Percentiles rank a stretch among this genome's conserved stretches.
phyloP scores from a whole-genome alignment of 2,329 filamentous ascomycete species.

The Diaporthe eres region DNA sequence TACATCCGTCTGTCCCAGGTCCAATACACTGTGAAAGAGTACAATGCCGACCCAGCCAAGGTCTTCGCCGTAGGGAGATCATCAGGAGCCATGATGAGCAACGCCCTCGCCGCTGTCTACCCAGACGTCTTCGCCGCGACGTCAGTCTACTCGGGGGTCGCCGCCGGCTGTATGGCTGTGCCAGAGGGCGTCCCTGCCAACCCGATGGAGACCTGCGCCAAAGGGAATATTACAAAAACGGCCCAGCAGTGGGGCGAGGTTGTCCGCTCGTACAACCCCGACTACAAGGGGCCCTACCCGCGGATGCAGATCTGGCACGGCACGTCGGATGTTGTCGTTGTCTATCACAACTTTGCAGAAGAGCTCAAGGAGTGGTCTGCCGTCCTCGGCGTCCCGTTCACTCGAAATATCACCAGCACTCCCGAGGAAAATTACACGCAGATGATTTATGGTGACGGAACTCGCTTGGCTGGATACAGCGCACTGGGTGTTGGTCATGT shows the following conservation, averaged over 20 bases:
- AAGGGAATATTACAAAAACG: constrained; percentile 8
- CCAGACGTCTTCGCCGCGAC: constrained; percentile 50
- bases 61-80: constrained; percentile 63
- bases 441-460: constrained; percentile 19
- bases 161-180: constrained; percentile 45
- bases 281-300: constrained; percentile 61
- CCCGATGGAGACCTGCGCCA: not conserved
- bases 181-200: not conserved
- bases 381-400: constrained; percentile 57
- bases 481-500: constrained; percentile 3
- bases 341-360: constrained; percentile 69
- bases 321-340: constrained; percentile 63
- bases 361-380: constrained; percentile 70
- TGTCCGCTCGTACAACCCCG: constrained; percentile 43
- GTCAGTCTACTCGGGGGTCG: constrained; percentile 49
- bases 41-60: constrained; percentile 58
- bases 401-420: not conserved
- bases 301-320: constrained; percentile 74
- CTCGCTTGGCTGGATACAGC: not conserved
- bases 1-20: not conserved
- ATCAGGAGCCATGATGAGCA: constrained; percentile 58
- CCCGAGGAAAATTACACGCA: constrained; percentile 14
- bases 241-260: not conserved
- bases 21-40: constrained; percentile 54
- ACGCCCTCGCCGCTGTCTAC: constrained; percentile 51